phyloP scores from a whole-genome alignment of 2,329 filamentous ascomycete species.

The Ophiosphaerella narmari region DNA sequence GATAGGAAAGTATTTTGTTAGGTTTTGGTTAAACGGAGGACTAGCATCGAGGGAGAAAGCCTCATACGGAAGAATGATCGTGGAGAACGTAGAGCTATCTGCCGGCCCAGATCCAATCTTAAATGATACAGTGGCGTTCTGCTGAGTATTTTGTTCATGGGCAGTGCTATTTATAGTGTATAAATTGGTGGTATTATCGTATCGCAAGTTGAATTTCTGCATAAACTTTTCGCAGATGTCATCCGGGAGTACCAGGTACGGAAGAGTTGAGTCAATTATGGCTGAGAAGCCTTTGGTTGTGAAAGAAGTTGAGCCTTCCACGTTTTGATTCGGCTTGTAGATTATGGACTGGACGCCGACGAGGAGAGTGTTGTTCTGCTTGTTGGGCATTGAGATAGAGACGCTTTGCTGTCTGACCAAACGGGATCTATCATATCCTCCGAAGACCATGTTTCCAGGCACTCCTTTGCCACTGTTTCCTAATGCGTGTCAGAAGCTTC shows the following conservation, averaged over 20 bases:
- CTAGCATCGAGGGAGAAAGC: conserved; percentile 30
- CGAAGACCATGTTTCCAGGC: conserved; percentile 43
- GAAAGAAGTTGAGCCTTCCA: conserved; percentile 15
- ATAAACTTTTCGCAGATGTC: conserved; percentile 46
- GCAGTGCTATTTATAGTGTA: conserved; percentile 43
- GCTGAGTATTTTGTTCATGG: conserved; percentile 23
- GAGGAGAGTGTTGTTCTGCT: conserved; percentile 25
- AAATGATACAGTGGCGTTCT: conserved; percentile 34
- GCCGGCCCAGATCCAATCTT: conserved; percentile 20
- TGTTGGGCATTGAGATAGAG: conserved; percentile 23
- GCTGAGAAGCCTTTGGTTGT: conserved; percentile 28
- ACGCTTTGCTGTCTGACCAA: conserved; percentile 20
- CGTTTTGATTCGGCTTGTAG: conserved; percentile 19
- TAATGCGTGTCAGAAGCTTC: conserved; percentile 17
- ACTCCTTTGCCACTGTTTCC: conserved; percentile 34
- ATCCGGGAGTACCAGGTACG: conserved; percentile 39
- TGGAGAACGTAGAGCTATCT: conserved; percentile 13
- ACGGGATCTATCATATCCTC: conserved; percentile 48
- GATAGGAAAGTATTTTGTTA: conserved; percentile 38
- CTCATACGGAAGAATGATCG: conserved; percentile 34
- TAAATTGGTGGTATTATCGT: conserved; percentile 33
- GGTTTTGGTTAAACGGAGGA: conserved; percentile 12
- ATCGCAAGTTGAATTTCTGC: conserved; percentile 41
- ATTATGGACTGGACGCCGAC: conserved; percentile 35
- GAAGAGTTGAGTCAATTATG: conserved; percentile 47